Evolutionary conservation across 2,329 filamentous ascomycete species (phyloP), one percentile per base, ranked within the genome.

Genomic region (Acrodontium crateriforme): DNA sequence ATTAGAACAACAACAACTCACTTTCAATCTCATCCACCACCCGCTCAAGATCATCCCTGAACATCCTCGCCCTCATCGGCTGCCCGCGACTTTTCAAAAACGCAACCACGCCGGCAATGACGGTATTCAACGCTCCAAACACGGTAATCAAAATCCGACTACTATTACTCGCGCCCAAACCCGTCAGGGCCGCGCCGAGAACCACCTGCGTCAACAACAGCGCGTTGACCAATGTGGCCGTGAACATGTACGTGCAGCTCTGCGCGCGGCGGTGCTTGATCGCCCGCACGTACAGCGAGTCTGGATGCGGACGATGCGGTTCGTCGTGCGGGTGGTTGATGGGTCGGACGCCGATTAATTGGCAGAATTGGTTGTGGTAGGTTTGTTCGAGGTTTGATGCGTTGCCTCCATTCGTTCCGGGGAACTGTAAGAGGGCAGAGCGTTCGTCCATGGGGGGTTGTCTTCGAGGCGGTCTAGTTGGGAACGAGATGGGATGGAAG

Each of bases 11-110:
- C n/a, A n/a, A n/a, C n/a, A n/a, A n/a, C n/a, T n/a, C n/a, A n/a
- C n/a, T 56, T 35, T 58, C 53, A 30, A 57, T 56, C 43, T 58
- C 54, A 23, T 58, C 54, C 2, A 58, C 53, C 2, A 52, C 52
- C 9, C 55, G 42, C 13, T 54, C 53, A 3, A 58, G 44, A 32
- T 58, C 54, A 37, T 58, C 54, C 11, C 54, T 41, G 29, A 49
- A 58, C 54, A 56, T 56, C 19, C 51, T 44, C 5, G 54, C 52
- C 22, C 55, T 44, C 48, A 55, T 52, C 0, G 55, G 54, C 31
- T 56, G 55, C 1, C 54, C 55, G 9, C 53, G 44, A 5, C 47
- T 50, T 32, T 57, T 57, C 10, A 59, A 34, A 31, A 57, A 57
- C 4, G 55, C 53, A 3, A 58, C 47, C 7, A 58, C 31, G 3